phyloP scores from a whole-genome alignment of 441 rosid species.

The Bocquillonia castaneifolia region DNA sequence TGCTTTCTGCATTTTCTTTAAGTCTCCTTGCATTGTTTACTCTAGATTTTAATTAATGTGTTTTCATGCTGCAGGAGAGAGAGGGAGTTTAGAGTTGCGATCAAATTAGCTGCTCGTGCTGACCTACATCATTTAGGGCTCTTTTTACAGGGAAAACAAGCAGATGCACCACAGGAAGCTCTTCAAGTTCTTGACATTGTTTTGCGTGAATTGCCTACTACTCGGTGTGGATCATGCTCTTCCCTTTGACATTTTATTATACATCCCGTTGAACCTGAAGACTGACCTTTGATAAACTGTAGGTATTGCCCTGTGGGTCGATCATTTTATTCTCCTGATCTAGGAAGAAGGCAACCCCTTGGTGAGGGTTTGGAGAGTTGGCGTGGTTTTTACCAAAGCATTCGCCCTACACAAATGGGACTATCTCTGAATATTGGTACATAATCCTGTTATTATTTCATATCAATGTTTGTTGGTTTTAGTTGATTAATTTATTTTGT shows the following conservation, averaged over 20 bases:
- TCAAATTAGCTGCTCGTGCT: slow-evolving; percentile 87
- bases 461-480: background rate
- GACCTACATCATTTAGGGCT: slow-evolving; percentile 82
- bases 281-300: slow-evolving; percentile 20
- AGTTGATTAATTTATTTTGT: background rate
- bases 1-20: background rate
- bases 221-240: slow-evolving; percentile 40
- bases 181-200: slow-evolving; percentile 96
- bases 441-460: background rate
- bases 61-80: slow-evolving; percentile 54
- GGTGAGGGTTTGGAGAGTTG: slow-evolving; percentile 97
- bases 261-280: background rate
- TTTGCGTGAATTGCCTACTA: slow-evolving; percentile 83
- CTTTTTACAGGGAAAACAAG: slow-evolving; percentile 80
- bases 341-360: slow-evolving; percentile 73
- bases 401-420: slow-evolving; percentile 97
- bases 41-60: background rate
- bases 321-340: slow-evolving; percentile 80
- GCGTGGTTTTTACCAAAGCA: slow-evolving; percentile 97
- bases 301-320: slow-evolving; percentile 91
- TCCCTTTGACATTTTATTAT: background rate
- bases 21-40: background rate
- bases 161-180: slow-evolving; percentile 96
- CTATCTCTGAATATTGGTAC: slow-evolving; percentile 82
- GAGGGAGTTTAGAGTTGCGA: slow-evolving; percentile 67